Conservation (phyloP, 139 green algal species). For the Eudorina sp. region DNA sequence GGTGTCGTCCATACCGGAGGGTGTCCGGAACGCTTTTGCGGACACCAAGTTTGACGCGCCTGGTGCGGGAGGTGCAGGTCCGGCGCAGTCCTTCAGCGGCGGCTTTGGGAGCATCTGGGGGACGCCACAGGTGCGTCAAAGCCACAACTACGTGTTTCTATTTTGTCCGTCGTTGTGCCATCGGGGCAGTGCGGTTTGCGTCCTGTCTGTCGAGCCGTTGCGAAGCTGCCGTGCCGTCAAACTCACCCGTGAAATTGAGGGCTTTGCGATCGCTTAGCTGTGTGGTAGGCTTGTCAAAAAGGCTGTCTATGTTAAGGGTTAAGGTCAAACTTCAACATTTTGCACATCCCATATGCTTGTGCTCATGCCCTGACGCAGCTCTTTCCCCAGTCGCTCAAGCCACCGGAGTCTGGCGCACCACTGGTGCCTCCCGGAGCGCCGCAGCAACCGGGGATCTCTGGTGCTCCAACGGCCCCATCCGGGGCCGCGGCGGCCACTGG, state of each 20-base stretch:
- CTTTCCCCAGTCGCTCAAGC: constrained; percentile 1
- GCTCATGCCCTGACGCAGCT: background rate
- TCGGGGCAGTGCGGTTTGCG: no score
- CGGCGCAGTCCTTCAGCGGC: background rate
- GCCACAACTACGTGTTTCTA: background rate
- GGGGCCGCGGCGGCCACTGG: background rate
- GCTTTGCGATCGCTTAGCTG: no score
- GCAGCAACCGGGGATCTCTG: no score
- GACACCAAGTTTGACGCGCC: background rate
- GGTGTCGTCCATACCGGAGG: constrained; percentile 32
- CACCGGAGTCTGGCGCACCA: background rate
- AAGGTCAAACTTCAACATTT: no score
- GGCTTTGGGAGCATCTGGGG: constrained; percentile 42
- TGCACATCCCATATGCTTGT: no score
- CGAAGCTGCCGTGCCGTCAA: background rate
- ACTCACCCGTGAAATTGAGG: no score
- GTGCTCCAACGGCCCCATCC: no score
- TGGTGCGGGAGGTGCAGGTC: background rate
- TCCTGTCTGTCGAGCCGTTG: background rate
- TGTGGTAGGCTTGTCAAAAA: no score
- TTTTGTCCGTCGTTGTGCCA: background rate
- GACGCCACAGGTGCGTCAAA: background rate
- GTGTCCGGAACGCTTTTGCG: constrained; percentile 27
- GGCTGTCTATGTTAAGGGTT: no score
- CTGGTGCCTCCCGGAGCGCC: background rate